These are phyloP conservation scores for Phytophthora citrophthora DNA, from an alignment of 352 stramenopile species.

Conservation along the genomic window DNA sequence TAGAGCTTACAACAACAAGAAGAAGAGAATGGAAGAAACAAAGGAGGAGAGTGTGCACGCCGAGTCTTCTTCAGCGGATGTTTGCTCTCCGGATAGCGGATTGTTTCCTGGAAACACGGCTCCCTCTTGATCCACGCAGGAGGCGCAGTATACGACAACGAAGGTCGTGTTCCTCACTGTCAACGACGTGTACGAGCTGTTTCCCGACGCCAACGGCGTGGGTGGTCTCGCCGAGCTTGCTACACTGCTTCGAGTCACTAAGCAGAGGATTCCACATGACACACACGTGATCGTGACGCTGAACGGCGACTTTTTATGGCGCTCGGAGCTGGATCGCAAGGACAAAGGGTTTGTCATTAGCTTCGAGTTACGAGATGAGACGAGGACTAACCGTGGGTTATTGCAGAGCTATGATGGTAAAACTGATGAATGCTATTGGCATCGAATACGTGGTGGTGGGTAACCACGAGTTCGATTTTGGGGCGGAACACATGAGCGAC, in stretches of 20 bases:
- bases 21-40: conserved; percentile 10
- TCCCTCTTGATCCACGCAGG: not conserved
- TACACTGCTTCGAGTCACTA: conserved; percentile 50
- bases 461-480: conserved; percentile 86
- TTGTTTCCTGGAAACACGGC: conserved; percentile 11
- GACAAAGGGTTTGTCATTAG: conserved; percentile 66
- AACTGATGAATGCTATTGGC: conserved; percentile 56
- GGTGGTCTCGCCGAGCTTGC: conserved; percentile 59
- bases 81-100: not conserved
- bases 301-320: conserved; percentile 79
- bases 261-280: conserved; percentile 26
- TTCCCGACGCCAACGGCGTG: conserved; percentile 38
- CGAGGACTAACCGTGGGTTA: conserved; percentile 4
- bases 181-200: conserved; percentile 79
- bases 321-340: conserved; percentile 61
- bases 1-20: too few relatives aligned
- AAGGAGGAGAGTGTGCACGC: conserved; percentile 1
- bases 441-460: conserved; percentile 77
- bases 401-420: conserved; percentile 65
- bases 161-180: conserved; percentile 67
- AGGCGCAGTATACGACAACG: conserved; percentile 1
- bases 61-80: not conserved
- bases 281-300: conserved; percentile 62
- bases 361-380: not conserved
- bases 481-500: conserved; percentile 41